Evolutionary conservation across 176 grass and related monocot genomes (phyloP), one percentile per base, ranked within the genome.

Genomic region (Oryza longistaminata): DNA sequence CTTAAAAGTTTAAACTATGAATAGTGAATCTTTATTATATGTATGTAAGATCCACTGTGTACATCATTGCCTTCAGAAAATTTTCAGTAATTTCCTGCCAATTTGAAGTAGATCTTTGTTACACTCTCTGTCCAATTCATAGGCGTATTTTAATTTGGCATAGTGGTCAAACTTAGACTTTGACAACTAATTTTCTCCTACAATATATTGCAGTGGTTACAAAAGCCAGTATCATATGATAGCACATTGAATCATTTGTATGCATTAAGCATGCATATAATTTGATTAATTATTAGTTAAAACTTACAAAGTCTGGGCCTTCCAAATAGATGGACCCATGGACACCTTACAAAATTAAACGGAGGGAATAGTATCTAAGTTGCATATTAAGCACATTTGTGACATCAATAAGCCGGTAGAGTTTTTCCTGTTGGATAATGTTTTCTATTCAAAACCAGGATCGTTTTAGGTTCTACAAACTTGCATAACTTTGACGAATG

Each of bases 1-100:
- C 66, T 87, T 85, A 14, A 69, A 69, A 82, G 7, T 58, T 55
- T 67, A 78, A 77, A 87, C 62, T 4, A 50, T 87, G 10, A 44
- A 84, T 52, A 39, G 7, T 75, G 15, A 12, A 55, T 55, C 25
- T 6, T 53, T 50, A 67, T 74, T 83, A 25, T 53, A 53, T 53
- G 50, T 53, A 53, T 44, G 25, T 64, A 46, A 33, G 22, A 83
- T 64, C 72, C 25, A 52, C 27, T 53, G 1, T 76, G 26, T 29
- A 3, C 70, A 66, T 49, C 2, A 46, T 83, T 75, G 13, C 44
- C 24, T 48, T 74, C 72, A 66, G 81, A 66, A 75, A 74, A 74
- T 39, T 39, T 64, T 67, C 4, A 75, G 3, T 70, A 42, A 19
- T 52, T 49, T 68, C 10, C 8, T 29, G 19, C 40, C 21, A 67